Base-by-base conservation (phyloP, 2,329 filamentous ascomycete species). In the Colletotrichum lini region DNA sequence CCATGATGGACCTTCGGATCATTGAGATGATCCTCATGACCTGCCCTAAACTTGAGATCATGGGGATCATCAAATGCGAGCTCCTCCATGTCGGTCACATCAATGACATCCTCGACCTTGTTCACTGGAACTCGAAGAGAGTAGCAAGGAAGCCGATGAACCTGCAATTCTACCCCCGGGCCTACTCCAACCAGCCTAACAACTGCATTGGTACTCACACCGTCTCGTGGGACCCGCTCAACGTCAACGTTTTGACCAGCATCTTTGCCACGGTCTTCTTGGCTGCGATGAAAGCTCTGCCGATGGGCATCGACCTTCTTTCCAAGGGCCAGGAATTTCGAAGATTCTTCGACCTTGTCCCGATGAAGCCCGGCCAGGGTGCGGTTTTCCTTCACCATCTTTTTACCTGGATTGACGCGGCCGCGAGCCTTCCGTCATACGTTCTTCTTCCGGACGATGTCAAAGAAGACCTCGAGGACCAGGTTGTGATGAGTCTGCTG, bases 21-120 rank as follows among this genome's bases (percentile, higher is more conserved):
- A 42, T 80, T 3, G 38, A 68, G 49, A 40, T 59, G 4, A 73
- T 78, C 4, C n/a, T 81, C 0, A 40, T 66, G 1, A 9, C 42
- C 1, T 66, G 77, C 40, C 75, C 75, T 0, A 73, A 70, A 18
- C 70, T 81, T 0, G 65, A 75, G 53, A 50, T 64, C 0, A 42
- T 81, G 1, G 72, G 75, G 8, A 58, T 81, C 1, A 71, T 78
- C 38, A 74, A 78, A 8, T 81, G 79, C 61, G 78, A 79, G 16
- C 65, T 80, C 0, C 44, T 81, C 0, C 74, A 78, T 57, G 73
- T 81, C 16, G 73, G 73, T 1, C 23, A 64, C 3, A 73, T 77
- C 1, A 50, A 70, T 7, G 40, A 54, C 0, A 40, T 81, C 0
- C 21, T 81, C 4, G 42, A 75, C 0, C 8, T 66, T 0, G 30